A percentile compares a stretch with the other conserved stretches of the same genome.
Conservation (phyloP, 106 monocot genomes). For the Dendrobium chrysotoxum region DNA sequence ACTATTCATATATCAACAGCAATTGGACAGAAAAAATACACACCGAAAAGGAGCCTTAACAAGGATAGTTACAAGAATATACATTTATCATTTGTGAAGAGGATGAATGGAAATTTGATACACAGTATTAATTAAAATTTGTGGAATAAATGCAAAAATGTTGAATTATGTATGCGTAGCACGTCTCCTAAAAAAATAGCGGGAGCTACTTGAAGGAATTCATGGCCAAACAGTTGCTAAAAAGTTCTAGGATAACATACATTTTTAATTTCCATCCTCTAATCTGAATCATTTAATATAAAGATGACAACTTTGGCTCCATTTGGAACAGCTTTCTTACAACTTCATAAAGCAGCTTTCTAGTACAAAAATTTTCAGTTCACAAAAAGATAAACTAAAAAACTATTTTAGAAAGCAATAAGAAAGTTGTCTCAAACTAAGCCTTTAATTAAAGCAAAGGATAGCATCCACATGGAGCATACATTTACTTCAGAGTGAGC, state of each 20-base stretch:
- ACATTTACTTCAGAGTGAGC: not conserved
- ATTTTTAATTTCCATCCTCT: not conserved
- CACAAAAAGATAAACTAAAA: too few relatives aligned
- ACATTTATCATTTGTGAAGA: not conserved
- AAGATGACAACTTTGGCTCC: not conserved
- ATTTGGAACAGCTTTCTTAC: too few relatives aligned
- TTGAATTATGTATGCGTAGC: not conserved
- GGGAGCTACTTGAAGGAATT: not conserved
- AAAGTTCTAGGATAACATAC: not conserved
- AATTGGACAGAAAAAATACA: not conserved
- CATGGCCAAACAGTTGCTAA: not conserved
- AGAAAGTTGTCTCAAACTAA: too few relatives aligned
- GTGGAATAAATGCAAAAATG: not conserved
- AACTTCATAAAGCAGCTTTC: too few relatives aligned
- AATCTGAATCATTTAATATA: not conserved
- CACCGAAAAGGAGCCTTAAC: not conserved
- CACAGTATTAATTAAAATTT: not conserved
- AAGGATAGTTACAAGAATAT: not conserved
- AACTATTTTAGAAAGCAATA: too few relatives aligned
- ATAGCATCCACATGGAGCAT: not conserved
- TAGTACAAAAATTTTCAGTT: too few relatives aligned
- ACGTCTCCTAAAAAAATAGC: not conserved
- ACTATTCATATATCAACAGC: not conserved
- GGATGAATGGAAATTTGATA: not conserved
- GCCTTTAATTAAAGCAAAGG: not conserved